A percentile compares a stretch with the other conserved stretches of the same genome.
phyloP scores from a whole-genome alignment of 169 alveolate species.

The Eimeria brunetti region DNA sequence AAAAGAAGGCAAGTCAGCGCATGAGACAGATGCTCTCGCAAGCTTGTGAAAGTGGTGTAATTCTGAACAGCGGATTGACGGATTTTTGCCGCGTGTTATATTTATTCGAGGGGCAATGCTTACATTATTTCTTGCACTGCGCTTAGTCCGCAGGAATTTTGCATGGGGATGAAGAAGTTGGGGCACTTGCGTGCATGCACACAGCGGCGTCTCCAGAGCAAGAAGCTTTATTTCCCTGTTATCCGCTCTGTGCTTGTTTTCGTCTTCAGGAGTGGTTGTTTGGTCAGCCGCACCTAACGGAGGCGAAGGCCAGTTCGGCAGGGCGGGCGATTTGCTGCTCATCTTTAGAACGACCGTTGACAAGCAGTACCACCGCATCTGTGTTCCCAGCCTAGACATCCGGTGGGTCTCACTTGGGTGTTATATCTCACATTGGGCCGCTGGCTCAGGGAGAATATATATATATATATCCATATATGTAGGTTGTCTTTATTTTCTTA shows the following conservation, averaged over 20 bases:
- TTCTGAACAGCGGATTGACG: not conserved
- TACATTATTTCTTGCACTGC: not conserved
- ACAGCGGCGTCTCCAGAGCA: not conserved
- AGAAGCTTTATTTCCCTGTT: not conserved
- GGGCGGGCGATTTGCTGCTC: constrained; percentile 70
- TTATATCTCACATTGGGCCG: not conserved
- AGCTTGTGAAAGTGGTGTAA: no score
- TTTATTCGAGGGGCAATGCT: not conserved
- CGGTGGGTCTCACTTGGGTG: not conserved
- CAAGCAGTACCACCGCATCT: constrained; percentile 57
- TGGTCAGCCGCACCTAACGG: constrained; percentile 30
- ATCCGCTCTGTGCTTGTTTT: not conserved
- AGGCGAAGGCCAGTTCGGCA: constrained; percentile 37
- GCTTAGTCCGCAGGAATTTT: not conserved
- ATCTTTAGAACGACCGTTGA: constrained; percentile 26
- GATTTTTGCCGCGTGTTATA: not conserved
- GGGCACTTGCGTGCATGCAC: not conserved
- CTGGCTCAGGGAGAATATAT: not conserved
- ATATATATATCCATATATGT: not conserved
- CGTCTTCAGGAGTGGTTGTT: constrained; percentile 66
- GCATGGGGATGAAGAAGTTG: not conserved
- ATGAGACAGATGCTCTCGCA: not conserved
- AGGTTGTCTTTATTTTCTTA: not conserved
- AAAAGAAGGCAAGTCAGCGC: constrained; percentile 22
- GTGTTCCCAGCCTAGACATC: constrained; percentile 74